Base-by-base conservation (phyloP, 352 stramenopile genomes). In the Globisporangium heterothallicum region DNA sequence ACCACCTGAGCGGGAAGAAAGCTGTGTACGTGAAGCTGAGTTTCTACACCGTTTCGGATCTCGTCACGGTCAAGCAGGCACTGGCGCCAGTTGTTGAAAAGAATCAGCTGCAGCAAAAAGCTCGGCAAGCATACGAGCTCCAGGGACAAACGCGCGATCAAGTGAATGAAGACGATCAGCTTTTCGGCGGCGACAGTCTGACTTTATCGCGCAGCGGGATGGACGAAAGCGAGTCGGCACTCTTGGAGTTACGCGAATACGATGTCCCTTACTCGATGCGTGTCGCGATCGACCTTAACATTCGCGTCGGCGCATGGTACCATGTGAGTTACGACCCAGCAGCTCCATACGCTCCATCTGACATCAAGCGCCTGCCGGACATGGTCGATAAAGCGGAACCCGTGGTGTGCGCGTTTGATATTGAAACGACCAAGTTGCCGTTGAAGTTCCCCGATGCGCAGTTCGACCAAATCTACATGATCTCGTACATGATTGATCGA, bases 401-500 rank as follows among this genome's bases (percentile, higher is more conserved):
- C 0, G 71, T 95, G 6, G 91, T 99, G n/a, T 89, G 98, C 46
- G 97, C 97, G 6, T 99, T 98, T 66, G 97, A 99, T 83, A 99
- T 99, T 46, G 97, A 99, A 72, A 99, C 94, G 80, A 98, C 94
- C 1, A 99, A 99, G 71, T 88, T 94, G 1, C 95, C 97, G 7
- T 78, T 99, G 32, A 99, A 99, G 75, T 99, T 99, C 68, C 97
- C 97, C 0, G 94, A 98, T 66, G 84, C 97, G 10, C 78, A 97
- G 47, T 66, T 91, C 10, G 97, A 99, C 74, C 81, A 97, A 65
- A 85, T 92, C 40, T 92, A 90, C 50, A 94, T 92, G 97, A 99
- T 99, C 72, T 99, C 97, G 49, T 99, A 99, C 78, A 99, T 99
- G 97, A 83, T 99, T 32, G 86, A 98, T 59, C 68, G 63, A 5